Evolutionary conservation across 2,329 filamentous ascomycete genomes (phyloP).

Genomic region (Pestalotiopsis sp.): DNA sequence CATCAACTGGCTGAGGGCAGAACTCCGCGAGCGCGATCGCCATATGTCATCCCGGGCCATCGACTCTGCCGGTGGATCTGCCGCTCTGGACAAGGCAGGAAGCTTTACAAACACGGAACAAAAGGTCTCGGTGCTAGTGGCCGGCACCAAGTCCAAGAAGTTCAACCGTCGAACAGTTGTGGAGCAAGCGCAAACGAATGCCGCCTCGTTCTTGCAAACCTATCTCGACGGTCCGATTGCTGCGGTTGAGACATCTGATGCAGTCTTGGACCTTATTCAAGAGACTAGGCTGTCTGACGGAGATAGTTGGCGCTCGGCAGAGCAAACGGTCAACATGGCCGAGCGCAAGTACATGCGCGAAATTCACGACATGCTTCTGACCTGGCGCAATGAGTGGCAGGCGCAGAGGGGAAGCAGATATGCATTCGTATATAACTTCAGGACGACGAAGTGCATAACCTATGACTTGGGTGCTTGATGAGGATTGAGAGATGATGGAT

Average conservation of each 20-base stretch:
- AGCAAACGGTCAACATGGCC: constrained; percentile 74
- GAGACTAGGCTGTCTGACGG: constrained; percentile 76
- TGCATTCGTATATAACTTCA: constrained; percentile 90
- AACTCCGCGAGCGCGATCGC: constrained; percentile 77
- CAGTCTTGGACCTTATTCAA: constrained; percentile 75
- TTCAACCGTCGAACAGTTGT: constrained; percentile 86
- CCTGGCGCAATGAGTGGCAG: constrained; percentile 63
- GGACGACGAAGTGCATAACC: constrained; percentile 81
- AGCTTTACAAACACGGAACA: constrained; percentile 52
- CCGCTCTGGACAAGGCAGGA: constrained; percentile 22
- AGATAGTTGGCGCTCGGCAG: constrained; percentile 81
- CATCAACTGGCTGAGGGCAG: constrained; percentile 76
- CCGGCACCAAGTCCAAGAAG: constrained; percentile 86
- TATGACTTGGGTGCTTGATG: constrained; percentile 70
- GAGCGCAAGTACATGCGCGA: constrained; percentile 84
- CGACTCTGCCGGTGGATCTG: constrained; percentile 29
- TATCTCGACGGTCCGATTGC: constrained; percentile 80
- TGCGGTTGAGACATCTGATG: constrained; percentile 86
- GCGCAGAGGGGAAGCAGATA: constrained; percentile 60
- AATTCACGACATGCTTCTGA: constrained; percentile 74
- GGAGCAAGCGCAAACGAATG: constrained; percentile 69
- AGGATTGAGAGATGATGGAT: not conserved
- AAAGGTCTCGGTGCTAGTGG: constrained; percentile 83
- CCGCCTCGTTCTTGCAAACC: constrained; percentile 65
- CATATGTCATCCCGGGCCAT: constrained; percentile 39